phyloP scores from a whole-genome alignment of 805 yeast genomes.

The Saccharomycopsis guyanensis region DNA sequence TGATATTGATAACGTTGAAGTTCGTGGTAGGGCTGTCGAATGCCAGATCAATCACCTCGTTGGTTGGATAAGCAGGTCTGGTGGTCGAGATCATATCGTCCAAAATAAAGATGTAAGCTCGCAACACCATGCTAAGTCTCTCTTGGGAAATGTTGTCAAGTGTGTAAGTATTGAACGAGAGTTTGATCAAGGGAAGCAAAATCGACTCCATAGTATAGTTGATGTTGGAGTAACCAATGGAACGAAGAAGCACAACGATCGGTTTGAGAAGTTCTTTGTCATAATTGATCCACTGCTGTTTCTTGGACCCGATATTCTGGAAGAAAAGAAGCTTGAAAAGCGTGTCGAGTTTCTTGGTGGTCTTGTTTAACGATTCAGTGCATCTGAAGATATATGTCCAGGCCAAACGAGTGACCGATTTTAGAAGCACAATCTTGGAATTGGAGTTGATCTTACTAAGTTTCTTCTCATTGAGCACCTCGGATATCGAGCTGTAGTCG shows the following conservation, averaged over 20 bases:
- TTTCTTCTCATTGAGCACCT: constrained; percentile 1
- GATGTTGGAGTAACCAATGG: constrained; percentile 70
- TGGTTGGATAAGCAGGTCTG: constrained; percentile 70
- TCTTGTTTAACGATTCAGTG: constrained; percentile 82
- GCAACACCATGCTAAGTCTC: constrained; percentile 57
- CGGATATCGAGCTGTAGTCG: constrained; percentile 12
- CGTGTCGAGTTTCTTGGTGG: constrained; percentile 67
- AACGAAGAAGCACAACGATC: constrained; percentile 64
- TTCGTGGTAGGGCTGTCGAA: constrained; percentile 6
- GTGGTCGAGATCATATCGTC: constrained; percentile 50
- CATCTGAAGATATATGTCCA: constrained; percentile 90
- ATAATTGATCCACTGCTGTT: constrained; percentile 69
- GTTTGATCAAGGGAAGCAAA: constrained; percentile 58
- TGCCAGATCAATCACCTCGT: constrained; percentile 30
- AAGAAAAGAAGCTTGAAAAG: constrained; percentile 51
- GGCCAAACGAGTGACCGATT: constrained; percentile 61
- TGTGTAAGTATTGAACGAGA: constrained; percentile 48
- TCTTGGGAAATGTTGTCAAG: constrained; percentile 66
- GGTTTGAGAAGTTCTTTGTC: constrained; percentile 58
- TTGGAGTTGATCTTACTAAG: neutral
- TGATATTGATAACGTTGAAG: constrained; percentile 14
- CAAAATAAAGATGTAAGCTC: constrained; percentile 64
- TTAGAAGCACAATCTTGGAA: constrained; percentile 49
- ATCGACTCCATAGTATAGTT: constrained; percentile 76
- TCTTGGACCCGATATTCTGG: constrained; percentile 33